Evolutionary conservation across 2,329 filamentous ascomycete genomes (phyloP).

Genomic region (Penicillium sp.): DNA sequence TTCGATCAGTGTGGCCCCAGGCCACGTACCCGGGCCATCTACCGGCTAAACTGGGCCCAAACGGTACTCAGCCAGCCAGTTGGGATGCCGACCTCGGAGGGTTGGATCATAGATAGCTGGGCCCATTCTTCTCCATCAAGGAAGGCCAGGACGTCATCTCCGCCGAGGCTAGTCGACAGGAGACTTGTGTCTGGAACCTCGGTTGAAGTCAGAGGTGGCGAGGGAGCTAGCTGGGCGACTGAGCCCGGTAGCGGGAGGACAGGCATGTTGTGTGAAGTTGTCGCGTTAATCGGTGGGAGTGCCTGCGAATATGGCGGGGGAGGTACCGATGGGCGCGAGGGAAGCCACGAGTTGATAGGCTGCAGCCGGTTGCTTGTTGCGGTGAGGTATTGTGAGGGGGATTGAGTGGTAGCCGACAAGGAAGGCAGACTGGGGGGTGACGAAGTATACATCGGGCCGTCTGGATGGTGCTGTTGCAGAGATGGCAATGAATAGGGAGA

Average conservation of each 20-base stretch:
- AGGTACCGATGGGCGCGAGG: slow-evolving; percentile 31
- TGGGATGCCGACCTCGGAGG: slow-evolving; percentile 33
- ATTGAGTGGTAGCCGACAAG: slow-evolving; percentile 26
- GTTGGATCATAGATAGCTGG: slow-evolving; percentile 26
- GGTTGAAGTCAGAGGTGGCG: slow-evolving; percentile 33
- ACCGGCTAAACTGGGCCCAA: slow-evolving; percentile 35
- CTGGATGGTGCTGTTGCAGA: slow-evolving; percentile 36
- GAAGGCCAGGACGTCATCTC: slow-evolving; percentile 40
- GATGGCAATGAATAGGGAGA: slow-evolving; percentile 37
- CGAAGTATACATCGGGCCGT: slow-evolving; percentile 30
- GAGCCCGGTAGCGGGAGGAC: slow-evolving; percentile 38
- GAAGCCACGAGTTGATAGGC: slow-evolving; percentile 41
- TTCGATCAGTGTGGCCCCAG: not conserved
- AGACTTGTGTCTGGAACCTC: slow-evolving; percentile 25
- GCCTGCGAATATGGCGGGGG: slow-evolving; percentile 39
- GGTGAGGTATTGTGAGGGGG: slow-evolving; percentile 29
- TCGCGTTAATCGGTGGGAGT: slow-evolving; percentile 38
- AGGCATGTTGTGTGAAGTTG: slow-evolving; percentile 32
- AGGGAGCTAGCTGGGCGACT: slow-evolving; percentile 29
- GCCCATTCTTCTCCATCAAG: slow-evolving; percentile 37
- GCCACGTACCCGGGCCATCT: slow-evolving; percentile 1
- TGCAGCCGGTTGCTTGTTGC: slow-evolving; percentile 37
- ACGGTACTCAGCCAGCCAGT: slow-evolving; percentile 38
- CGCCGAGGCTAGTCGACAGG: slow-evolving; percentile 36
- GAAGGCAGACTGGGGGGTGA: slow-evolving; percentile 36